Percentiles rank a stretch among this genome's conserved stretches.
phyloP scores from a whole-genome alignment of 176 grass and related monocot genomes.

The Carex kokanica region DNA sequence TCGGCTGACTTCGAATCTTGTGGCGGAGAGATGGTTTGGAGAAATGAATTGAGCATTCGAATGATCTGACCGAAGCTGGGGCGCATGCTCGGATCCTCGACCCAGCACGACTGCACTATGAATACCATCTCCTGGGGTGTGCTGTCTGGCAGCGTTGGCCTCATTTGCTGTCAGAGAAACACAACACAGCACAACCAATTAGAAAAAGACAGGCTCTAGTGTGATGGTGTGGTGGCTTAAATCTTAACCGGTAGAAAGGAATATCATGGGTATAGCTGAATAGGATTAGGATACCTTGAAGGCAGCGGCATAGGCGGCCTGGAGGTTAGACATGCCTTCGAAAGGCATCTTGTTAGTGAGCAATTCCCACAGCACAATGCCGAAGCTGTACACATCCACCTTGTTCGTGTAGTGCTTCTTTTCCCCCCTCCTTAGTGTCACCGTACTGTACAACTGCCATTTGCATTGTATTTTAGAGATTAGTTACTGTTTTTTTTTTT shows the following conservation, averaged over 20 bases:
- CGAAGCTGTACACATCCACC: conserved; percentile 99
- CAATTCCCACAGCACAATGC: conserved; percentile 94
- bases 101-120: conserved; percentile 90
- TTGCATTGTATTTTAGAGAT: conserved; percentile 6
- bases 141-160: conserved; percentile 65
- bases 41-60: conserved; percentile 84
- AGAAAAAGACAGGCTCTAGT: background rate
- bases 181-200: background rate
- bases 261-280: background rate
- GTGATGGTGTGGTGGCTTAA: background rate
- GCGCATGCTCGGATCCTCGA: conserved; percentile 76
- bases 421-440: conserved; percentile 85
- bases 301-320: conserved; percentile 98
- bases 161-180: conserved; percentile 57
- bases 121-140: conserved; percentile 70
- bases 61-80: conserved; percentile 96
- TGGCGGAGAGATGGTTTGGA: conserved; percentile 43
- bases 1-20: conserved; percentile 35
- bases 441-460: conserved; percentile 91
- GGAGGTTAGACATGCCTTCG: conserved; percentile 99
- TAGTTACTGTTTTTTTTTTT: background rate
- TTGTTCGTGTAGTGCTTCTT: conserved; percentile 99
- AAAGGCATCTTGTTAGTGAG: conserved; percentile 98
- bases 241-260: background rate
- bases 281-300: conserved; percentile 53